Base-by-base conservation (phyloP, 169 alveolate genomes). In the Cryptosporidium baileyi region DNA sequence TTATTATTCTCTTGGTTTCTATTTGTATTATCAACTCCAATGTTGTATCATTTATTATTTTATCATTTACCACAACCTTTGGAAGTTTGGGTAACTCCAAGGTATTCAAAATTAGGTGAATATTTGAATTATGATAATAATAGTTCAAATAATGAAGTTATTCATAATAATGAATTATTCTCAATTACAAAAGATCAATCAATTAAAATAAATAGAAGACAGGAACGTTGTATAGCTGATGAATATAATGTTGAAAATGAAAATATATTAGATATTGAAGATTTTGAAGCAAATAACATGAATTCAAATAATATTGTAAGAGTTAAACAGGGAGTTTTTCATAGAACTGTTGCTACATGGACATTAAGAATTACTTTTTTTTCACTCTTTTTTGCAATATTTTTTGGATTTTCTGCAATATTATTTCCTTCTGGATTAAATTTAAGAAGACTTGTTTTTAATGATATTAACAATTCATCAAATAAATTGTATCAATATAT, bases 61-160 rank as follows among this genome's bases (percentile, higher is more conserved):
- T 74, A 74, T 24, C 85, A 74, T 9, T 61, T 74, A n/a, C 85
- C 85, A 0, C 85, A 74, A 45, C 85, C 85, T 52, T 67, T 74
- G 7, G 85, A 74, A 43, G 85, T 74, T n/a, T 74, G 85, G 85
- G 67, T 74, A 24, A 51, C 85, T 36, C 65, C 81, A 6, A 28
- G 74, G 26, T 74, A 74, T 41, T 74, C 81, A 45, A 65, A 41
- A 47, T 22, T 65, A n/a, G 81, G 81, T 32, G 81, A 44, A 1
- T 32, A 19, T 1, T 7, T 30, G 17, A 30, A 57, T 57, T 15
- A 57, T 17, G 63, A 57, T 0, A 11, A 1, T 17, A 22, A 30
- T 15, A 22, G 24, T 24, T 30, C 28, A 17, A 15, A 15, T 17
- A 57, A 17, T 17, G 28, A 34, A 57, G 19, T 4, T 47, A 47